Base-by-base conservation (phyloP, 306 rosid species). In the Glycine soja region DNA sequence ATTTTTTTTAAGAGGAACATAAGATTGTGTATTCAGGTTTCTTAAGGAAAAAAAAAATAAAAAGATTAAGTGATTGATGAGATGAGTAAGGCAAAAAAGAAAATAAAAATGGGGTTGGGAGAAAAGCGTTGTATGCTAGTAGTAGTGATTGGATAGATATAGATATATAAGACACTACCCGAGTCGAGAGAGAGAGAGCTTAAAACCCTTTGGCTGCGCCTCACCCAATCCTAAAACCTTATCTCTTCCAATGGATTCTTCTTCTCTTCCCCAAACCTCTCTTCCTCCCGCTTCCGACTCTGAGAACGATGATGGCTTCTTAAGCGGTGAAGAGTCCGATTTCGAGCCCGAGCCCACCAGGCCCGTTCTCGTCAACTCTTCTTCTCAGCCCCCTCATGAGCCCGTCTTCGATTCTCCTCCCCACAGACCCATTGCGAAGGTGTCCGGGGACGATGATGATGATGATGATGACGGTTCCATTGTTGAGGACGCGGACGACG, bases 311-410 rank as follows among this genome's bases (percentile, higher is more conserved):
- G 95, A 88, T 5, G 99, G 95, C 50, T 92, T 93, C 43, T 30
- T 81, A 58, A 93, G 94, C 63, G 97, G 89, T 1, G 95, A 84
- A 10, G 87, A 85, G 11, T 90, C 84, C 40, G 94, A 88, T 40
- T 85, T 90, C 2, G 93, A 82, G n/a, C 14, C 86, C 7, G 62
- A 79, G 12, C 62, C 84, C 14, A 2, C 69, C 51, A 42, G 62
- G 85, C 92, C 91, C 7, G 50, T 90, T 74, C 84, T 84, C 7
- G 86, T 84, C 18, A 70, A 73, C 8, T 72, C 78, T 4, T 24
- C 66, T 24, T 24, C 30, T 24, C 9, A 14, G 1, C 30, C 30
- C 30, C 2, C 30, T 24, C 30, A 24, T 24, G 30, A 61, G 10
- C 54, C 85, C 56, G 9, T 42, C 46, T 1, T 42, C 46, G 46